Percentiles rank a stretch among this genome's conserved stretches.
phyloP scores from a whole-genome alignment of 2,329 filamentous ascomycete species.

The Penicillium nordicum region DNA sequence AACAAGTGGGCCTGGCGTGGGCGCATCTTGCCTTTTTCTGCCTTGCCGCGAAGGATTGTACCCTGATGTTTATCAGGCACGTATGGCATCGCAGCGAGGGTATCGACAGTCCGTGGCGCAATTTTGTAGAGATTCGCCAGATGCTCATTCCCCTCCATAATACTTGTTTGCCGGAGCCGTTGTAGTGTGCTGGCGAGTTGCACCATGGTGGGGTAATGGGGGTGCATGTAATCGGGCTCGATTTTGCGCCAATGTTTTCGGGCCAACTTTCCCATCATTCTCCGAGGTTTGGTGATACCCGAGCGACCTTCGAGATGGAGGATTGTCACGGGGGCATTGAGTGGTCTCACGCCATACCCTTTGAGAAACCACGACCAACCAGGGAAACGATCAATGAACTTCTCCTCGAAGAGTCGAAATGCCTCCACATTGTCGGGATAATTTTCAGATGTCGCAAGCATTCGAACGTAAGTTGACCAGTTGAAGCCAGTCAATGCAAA shows the following conservation, averaged over 20 bases:
- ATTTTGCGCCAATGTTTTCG: conserved; percentile 36
- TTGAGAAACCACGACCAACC: conserved; percentile 59
- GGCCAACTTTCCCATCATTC: conserved; percentile 32
- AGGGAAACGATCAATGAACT: conserved; percentile 73
- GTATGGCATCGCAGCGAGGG: conserved; percentile 39
- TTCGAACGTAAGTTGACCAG: conserved; percentile 75
- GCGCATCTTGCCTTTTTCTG: conserved; percentile 11
- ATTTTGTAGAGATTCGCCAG: conserved; percentile 26
- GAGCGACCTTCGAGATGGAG: conserved; percentile 31
- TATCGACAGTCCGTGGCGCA: conserved; percentile 38
- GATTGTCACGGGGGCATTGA: conserved; percentile 27
- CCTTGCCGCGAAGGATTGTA: conserved; percentile 36
- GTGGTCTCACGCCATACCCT: conserved; percentile 32
- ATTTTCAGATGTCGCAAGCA: conserved; percentile 59
- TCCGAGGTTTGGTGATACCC: conserved; percentile 16
- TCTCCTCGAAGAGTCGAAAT: conserved; percentile 69
- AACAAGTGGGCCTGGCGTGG: neutral
- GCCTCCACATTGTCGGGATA: conserved; percentile 56
- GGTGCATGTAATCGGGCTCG: conserved; percentile 41
- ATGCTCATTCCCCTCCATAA: conserved; percentile 31
- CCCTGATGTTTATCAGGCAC: conserved; percentile 42
- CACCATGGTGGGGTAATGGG: conserved; percentile 45
- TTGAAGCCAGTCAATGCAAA: conserved; percentile 72
- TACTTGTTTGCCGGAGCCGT: conserved; percentile 36
- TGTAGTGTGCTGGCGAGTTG: conserved; percentile 42